Conservation (phyloP, 2,329 filamentous ascomycete genomes). For the Juglanconis oblonga region DNA sequence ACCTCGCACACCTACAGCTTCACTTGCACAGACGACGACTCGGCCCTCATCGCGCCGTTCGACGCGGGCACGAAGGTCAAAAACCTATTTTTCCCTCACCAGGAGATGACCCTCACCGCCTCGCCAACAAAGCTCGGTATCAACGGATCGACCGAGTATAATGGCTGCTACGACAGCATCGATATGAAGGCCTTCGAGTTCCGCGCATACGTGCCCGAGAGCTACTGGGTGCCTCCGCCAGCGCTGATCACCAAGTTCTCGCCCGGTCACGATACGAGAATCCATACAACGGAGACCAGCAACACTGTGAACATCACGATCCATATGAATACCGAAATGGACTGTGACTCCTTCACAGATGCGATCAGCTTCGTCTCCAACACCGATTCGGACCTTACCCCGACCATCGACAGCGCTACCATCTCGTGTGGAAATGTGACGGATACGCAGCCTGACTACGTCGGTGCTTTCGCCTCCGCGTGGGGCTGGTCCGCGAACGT, state of each 20-base stretch:
- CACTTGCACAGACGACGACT: conserved; percentile 34
- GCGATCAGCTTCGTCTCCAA: conserved; percentile 50
- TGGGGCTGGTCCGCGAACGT: conserved; percentile 42
- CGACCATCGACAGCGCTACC: conserved; percentile 6
- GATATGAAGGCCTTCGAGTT: conserved; percentile 54
- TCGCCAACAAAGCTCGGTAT: conserved; percentile 43
- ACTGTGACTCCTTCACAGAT: conserved; percentile 49
- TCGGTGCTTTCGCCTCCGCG: conserved; percentile 48
- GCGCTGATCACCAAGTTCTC: conserved; percentile 57
- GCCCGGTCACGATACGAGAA: conserved; percentile 58
- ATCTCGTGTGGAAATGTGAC: conserved; percentile 9
- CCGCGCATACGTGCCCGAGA: conserved; percentile 55
- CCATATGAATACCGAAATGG: conserved; percentile 55
- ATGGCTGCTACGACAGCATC: conserved; percentile 52
- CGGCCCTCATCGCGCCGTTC: conserved; percentile 55
- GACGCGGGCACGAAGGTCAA: conserved; percentile 52
- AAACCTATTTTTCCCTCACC: conserved; percentile 62
- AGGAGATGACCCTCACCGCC: conserved; percentile 46
- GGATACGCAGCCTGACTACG: conserved; percentile 30
- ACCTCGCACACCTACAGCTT: conserved; percentile 52
- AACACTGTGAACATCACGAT: conserved; percentile 42
- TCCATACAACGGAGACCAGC: conserved; percentile 46
- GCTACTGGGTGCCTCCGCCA: conserved; percentile 46
- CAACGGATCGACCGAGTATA: conserved; percentile 42
- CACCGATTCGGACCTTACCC: conserved; percentile 33